Evolutionary conservation across 352 stramenopile genomes (phyloP), one percentile per base, ranked within the genome.

Genomic region (Pythium guiyangense): DNA sequence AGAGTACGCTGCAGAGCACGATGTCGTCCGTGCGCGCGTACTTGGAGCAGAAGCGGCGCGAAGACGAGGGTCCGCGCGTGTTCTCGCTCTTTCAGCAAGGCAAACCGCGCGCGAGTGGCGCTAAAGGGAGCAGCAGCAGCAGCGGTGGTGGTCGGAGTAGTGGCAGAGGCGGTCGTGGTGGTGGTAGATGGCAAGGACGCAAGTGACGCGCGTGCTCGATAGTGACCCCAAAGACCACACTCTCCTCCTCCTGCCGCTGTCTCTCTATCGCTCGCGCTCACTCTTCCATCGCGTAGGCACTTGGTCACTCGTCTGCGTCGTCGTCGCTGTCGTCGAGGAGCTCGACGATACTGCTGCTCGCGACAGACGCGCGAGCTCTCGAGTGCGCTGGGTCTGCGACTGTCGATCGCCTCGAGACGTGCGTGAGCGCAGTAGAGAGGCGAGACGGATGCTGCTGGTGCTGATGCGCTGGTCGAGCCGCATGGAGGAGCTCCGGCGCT

Each of bases 21-120:
- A 72, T 66, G 53, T 48, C 63, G 4, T 71, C 65, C 0, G 71
- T 79, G 27, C 57, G 62, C 3, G 65, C 68, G 25, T 77, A 71
- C 49, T 49, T 79, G 60, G 71, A 59, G 22, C 45, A 67, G 48
- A 47, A 60, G 35, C 66, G 60, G 10, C 62, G 25, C 3, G 34
- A 62, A 20, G 35, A 25, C 9, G 35, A 51, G 5, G 26, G 26
- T 5, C 37, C 63, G 17, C 63, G 59, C 18, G 39, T 65, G 12
- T 65, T 65, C 9, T 65, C 59, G 6, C 42, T 65, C 5, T 65
- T 65, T 29, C 49, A 60, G 10, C 52, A 65, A 39, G 20, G 46
- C 27, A 64, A 54, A 17, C 39, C 39, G 3, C 39, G 39, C 11
- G 31, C n/a, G n/a, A n/a, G n/a, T n/a, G n/a, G n/a, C n/a, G n/a